Evolutionary conservation across 257 asterid genomes (phyloP).

Genomic region (Ehretia macrophylla): DNA sequence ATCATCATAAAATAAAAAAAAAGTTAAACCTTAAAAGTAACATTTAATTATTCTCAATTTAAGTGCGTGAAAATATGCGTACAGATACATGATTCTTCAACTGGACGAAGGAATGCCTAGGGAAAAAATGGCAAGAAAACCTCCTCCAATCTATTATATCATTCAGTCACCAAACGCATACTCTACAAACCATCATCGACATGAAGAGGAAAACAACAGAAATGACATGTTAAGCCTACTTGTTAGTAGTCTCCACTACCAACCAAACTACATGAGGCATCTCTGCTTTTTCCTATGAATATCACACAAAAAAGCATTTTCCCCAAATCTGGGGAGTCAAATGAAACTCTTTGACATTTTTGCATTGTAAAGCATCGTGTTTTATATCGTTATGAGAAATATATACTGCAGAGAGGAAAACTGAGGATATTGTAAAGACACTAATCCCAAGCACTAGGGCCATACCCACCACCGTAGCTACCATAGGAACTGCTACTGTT

Average conservation of each 20-base stretch:
- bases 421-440: neutral
- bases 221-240: neutral
- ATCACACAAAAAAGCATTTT: constrained; percentile 7
- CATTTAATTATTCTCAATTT: no score
- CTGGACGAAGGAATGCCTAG: neutral
- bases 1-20: no score
- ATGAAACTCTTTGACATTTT: constrained; percentile 7
- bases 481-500: constrained; percentile 24
- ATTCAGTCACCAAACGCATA: no score
- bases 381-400: constrained; percentile 7
- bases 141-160: neutral
- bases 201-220: neutral
- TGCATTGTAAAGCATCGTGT: constrained; percentile 10
- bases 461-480: constrained; percentile 13
- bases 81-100: no score
- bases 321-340: constrained; percentile 8
- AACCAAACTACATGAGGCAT: constrained; percentile 3
- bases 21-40: no score
- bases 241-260: neutral
- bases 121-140: neutral
- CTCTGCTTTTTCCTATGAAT: constrained; percentile 1
- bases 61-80: no score
- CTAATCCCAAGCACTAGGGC: constrained; percentile 31
- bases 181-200: no score
- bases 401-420: constrained; percentile 12